These are phyloP conservation scores for Tulasnella sp. DNA, from an alignment of 768 basidiomycete species.

Conservation along the genomic window DNA sequence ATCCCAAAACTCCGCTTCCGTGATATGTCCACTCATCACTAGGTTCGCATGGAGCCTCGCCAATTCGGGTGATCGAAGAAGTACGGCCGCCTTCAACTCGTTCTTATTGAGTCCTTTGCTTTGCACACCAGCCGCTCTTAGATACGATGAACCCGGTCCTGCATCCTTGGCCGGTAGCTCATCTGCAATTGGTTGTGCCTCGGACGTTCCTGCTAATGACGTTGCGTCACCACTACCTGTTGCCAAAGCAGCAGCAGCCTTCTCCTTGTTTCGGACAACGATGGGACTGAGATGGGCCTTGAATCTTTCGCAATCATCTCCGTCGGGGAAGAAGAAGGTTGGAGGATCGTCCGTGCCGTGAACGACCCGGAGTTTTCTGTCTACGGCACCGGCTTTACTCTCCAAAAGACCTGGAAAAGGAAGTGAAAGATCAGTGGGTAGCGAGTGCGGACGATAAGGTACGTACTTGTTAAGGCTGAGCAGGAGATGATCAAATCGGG, in stretches of 20 bases:
- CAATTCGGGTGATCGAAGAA: conserved; percentile 44
- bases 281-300: conserved; percentile 7
- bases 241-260: background rate
- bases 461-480: background rate
- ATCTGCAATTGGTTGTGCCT: background rate
- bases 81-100: conserved; percentile 5
- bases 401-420: conserved; percentile 4
- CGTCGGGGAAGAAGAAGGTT: conserved; percentile 2
- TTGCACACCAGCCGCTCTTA: background rate
- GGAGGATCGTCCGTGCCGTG: background rate
- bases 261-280: conserved; percentile 8
- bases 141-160: conserved; percentile 1
- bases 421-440: background rate
- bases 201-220: background rate
- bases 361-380: conserved; percentile 2
- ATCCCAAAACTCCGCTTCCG: conserved; percentile 95
- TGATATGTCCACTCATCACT: conserved; percentile 74
- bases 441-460: background rate
- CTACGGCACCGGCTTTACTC: conserved; percentile 1
- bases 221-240: too few relatives aligned
- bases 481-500: conserved; percentile 5
- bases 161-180: background rate
- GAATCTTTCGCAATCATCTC: conserved; percentile 5
- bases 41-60: conserved; percentile 76
- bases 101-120: conserved; percentile 3